These are phyloP conservation scores for Hyparrhenia diplandra DNA, from an alignment of 176 grass and related monocot species.

Conservation along the genomic window DNA sequence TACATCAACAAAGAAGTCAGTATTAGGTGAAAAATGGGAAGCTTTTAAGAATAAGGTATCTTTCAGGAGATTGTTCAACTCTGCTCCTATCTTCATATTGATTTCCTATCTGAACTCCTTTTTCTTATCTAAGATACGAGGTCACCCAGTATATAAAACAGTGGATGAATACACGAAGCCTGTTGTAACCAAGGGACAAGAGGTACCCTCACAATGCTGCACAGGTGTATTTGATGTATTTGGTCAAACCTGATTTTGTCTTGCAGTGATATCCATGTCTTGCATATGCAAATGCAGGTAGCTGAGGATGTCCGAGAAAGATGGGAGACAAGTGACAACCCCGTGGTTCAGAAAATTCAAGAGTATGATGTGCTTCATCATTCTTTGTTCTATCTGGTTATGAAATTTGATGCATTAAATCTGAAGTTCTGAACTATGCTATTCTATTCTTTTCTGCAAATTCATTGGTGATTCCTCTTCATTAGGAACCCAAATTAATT, in stretches of 20 bases:
- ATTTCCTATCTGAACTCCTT: slow-evolving; percentile 21
- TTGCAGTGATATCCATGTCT: neutral
- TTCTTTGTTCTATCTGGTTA: neutral
- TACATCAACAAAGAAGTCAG: slow-evolving; percentile 69
- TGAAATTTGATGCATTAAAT: neutral
- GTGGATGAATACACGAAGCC: slow-evolving; percentile 66
- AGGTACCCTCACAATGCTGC: slow-evolving; percentile 39
- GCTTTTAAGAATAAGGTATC: slow-evolving; percentile 86
- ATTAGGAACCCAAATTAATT: neutral
- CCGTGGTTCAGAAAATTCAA: slow-evolving; percentile 78
- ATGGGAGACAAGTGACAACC: slow-evolving; percentile 96
- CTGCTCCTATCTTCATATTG: neutral
- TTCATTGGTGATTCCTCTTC: neutral
- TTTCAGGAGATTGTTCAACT: neutral
- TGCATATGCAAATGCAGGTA: slow-evolving; percentile 54
- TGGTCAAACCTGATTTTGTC: neutral
- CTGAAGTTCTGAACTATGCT: neutral
- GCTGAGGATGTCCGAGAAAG: slow-evolving; percentile 89
- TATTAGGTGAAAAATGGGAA: slow-evolving; percentile 90
- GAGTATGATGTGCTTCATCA: slow-evolving; percentile 40
- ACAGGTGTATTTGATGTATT: slow-evolving; percentile 10
- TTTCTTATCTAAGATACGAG: slow-evolving; percentile 52
- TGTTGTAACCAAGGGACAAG: slow-evolving; percentile 66
- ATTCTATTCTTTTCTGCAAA: neutral
- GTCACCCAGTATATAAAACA: slow-evolving; percentile 49